A percentile compares a stretch with the other conserved stretches of the same genome.
Conservation (phyloP, 2,329 filamentous ascomycete genomes). For the Trichoderma lentiforme region DNA sequence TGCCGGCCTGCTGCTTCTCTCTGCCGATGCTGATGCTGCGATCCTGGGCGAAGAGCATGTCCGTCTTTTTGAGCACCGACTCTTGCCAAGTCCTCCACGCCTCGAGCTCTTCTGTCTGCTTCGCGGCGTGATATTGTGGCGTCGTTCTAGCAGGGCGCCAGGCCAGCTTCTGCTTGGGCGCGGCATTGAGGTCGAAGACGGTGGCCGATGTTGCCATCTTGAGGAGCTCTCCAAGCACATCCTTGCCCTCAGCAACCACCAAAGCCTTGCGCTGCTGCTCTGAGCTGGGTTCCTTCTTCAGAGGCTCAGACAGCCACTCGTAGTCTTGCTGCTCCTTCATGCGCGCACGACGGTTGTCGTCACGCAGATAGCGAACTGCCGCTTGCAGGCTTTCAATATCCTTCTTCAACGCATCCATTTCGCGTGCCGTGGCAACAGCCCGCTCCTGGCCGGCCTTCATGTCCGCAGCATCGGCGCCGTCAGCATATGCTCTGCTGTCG, state of each 20-base stretch:
- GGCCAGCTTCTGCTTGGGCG: slow-evolving; percentile 58
- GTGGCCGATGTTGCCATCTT: slow-evolving; percentile 55
- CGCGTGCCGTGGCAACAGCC: slow-evolving; percentile 65
- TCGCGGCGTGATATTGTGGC: slow-evolving; percentile 63
- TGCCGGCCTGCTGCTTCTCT: slow-evolving; percentile 25
- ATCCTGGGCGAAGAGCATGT: slow-evolving; percentile 33
- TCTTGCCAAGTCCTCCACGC: slow-evolving; percentile 58
- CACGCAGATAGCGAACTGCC: slow-evolving; percentile 64
- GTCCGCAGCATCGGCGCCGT: slow-evolving; percentile 48
- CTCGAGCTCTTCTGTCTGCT: slow-evolving; percentile 62
- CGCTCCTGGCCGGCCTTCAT: slow-evolving; percentile 61
- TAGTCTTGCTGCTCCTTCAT: slow-evolving; percentile 52
- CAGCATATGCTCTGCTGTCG: slow-evolving; percentile 55
- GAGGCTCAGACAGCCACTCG: slow-evolving; percentile 61
- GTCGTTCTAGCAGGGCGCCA: slow-evolving; percentile 65
- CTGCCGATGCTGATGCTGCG: slow-evolving; percentile 26
- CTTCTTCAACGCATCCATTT: slow-evolving; percentile 68
- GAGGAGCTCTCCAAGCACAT: slow-evolving; percentile 63
- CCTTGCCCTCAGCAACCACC: slow-evolving; percentile 59
- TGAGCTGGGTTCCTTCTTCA: slow-evolving; percentile 45
- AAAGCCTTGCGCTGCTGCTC: slow-evolving; percentile 49
- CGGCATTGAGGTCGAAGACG: slow-evolving; percentile 56
- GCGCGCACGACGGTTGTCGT: slow-evolving; percentile 63
- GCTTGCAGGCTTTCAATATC: slow-evolving; percentile 64
- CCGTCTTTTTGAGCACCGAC: slow-evolving; percentile 52